phyloP scores from a whole-genome alignment of 129 eudicot species.

The Glebionis coronaria region DNA sequence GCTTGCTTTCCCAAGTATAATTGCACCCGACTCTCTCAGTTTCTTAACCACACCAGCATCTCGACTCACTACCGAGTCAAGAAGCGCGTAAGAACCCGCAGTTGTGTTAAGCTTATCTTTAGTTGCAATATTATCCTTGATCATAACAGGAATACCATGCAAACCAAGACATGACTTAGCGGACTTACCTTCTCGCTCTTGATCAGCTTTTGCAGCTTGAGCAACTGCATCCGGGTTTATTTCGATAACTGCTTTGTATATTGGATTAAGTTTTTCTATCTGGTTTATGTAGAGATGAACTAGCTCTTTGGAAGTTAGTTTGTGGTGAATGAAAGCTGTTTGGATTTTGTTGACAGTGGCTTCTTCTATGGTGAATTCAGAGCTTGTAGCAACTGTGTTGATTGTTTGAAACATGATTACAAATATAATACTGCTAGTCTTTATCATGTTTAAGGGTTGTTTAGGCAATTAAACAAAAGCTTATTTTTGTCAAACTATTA shows the following conservation, averaged over 20 bases:
- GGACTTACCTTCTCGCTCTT: conserved; percentile 27
- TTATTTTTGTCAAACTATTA: no score
- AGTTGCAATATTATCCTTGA: conserved; percentile 63
- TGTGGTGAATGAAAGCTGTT: conserved; percentile 44
- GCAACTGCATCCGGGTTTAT: conserved; percentile 60
- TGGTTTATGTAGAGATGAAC: conserved; percentile 44
- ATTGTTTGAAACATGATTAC: conserved; percentile 5
- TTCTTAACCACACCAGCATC: conserved; percentile 62
- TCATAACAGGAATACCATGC: conserved; percentile 55
- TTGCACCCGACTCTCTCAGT: conserved; percentile 50
- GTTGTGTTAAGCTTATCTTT: conserved; percentile 65
- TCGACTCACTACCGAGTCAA: conserved; percentile 44
- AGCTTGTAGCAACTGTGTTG: background rate
- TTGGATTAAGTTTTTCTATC: conserved; percentile 45
- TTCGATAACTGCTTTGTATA: conserved; percentile 51
- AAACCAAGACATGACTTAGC: conserved; percentile 19
- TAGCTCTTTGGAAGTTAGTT: conserved; percentile 48
- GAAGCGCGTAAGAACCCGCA: conserved; percentile 57
- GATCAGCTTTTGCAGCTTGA: conserved; percentile 49
- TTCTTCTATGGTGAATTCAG: conserved; percentile 32
- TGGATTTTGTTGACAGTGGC: conserved; percentile 44
- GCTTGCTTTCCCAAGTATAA: conserved; percentile 63
- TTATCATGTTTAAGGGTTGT: background rate
- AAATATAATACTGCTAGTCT: background rate
- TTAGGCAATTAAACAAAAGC: no score